A percentile compares a stretch with the other conserved stretches of the same genome.
These are phyloP conservation scores for Solanum appendiculatum DNA, from an alignment of 257 asterid genomes.

Conservation along the genomic window DNA sequence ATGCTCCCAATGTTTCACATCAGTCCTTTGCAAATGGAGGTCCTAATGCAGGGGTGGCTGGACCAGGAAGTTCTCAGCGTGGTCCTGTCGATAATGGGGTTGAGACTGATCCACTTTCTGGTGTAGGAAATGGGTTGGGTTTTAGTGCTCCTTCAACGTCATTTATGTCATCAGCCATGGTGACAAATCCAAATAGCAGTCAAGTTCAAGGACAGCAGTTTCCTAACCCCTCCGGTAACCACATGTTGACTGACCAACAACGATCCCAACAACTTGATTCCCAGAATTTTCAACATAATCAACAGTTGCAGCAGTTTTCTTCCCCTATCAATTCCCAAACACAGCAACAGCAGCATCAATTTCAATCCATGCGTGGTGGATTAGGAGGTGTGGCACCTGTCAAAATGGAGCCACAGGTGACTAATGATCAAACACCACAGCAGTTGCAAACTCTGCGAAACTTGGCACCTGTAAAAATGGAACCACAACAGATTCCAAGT, in stretches of 20 bases:
- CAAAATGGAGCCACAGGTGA: constrained; percentile 58
- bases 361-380: constrained; percentile 58
- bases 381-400: constrained; percentile 51
- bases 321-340: constrained; percentile 50
- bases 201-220: constrained; percentile 71
- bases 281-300: constrained; percentile 50
- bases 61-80: constrained; percentile 53
- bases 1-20: constrained; percentile 55
- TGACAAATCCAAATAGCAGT: constrained; percentile 37
- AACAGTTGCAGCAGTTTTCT: constrained; percentile 64
- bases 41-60: constrained; percentile 50
- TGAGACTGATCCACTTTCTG: constrained; percentile 54
- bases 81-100: constrained; percentile 43
- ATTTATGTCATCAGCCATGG: constrained; percentile 28
- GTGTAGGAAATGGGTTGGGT: constrained; percentile 53
- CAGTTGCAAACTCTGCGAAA: constrained; percentile 56
- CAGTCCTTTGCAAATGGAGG: constrained; percentile 75
- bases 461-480: constrained; percentile 57
- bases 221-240: constrained; percentile 41
- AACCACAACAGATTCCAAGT: constrained; percentile 57
- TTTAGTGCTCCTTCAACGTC: constrained; percentile 48
- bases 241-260: constrained; percentile 55
- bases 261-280: constrained; percentile 54
- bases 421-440: constrained; percentile 51
- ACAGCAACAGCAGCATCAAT: constrained; percentile 59